phyloP scores from a whole-genome alignment of 2,329 filamentous ascomycete genomes.

The Pseudogymnoascus sp. region DNA sequence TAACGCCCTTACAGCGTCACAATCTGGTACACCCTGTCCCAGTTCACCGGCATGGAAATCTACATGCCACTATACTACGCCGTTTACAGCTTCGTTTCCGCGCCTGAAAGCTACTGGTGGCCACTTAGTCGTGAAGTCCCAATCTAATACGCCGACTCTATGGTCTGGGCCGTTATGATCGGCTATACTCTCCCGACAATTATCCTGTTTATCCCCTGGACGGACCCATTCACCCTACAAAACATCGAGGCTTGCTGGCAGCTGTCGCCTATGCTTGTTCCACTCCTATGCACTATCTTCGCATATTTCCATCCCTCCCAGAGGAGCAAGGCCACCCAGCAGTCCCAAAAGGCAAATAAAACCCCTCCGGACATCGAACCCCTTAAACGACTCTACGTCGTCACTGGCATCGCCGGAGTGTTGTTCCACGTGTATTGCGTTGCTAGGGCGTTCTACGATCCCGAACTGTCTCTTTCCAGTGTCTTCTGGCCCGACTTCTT shows the following conservation, averaged over 20 bases:
- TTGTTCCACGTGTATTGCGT: not conserved
- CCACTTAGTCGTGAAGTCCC: not conserved
- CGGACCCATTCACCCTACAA: not conserved
- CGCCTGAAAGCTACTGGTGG: slow-evolving; percentile 6
- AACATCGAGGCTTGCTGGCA: not conserved
- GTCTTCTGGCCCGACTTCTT: not conserved
- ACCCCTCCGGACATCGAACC: not conserved
- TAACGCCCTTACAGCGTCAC: not conserved
- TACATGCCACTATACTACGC: slow-evolving; percentile 4
- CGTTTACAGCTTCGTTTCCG: not conserved
- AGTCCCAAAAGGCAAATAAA: not conserved
- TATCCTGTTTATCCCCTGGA: not conserved
- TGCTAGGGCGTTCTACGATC: not conserved
- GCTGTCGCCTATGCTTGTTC: not conserved
- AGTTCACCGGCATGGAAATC: not conserved
- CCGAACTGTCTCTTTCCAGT: not conserved
- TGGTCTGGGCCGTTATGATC: not conserved
- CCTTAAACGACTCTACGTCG: not conserved
- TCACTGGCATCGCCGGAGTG: not conserved
- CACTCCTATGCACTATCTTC: not conserved
- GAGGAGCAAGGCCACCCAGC: not conserved
- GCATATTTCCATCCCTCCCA: not conserved
- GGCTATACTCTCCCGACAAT: slow-evolving; percentile 2
- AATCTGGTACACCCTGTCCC: not conserved
- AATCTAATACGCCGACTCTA: not conserved